phyloP scores from a whole-genome alignment of 2,329 filamentous ascomycete genomes.

The Monilinia fructigena region DNA sequence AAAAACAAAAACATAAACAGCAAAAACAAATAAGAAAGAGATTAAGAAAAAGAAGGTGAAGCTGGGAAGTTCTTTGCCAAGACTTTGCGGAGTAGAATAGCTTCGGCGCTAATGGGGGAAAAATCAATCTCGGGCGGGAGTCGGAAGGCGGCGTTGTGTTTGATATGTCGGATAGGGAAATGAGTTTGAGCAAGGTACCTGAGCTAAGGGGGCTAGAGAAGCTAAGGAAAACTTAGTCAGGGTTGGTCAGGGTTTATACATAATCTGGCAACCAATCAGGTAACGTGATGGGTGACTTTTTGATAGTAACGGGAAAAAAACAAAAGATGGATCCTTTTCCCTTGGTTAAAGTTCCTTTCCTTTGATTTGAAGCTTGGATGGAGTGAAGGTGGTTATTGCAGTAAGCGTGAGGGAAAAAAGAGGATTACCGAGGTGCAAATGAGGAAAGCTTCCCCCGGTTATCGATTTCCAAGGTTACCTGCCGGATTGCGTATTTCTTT shows the following conservation, averaged over 20 bases:
- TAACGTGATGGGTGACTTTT: neutral
- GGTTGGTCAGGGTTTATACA: too few species aligned
- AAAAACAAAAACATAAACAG: too few species aligned
- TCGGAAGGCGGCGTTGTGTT: constrained; percentile 10
- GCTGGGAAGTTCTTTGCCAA: neutral
- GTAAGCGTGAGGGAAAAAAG: too few species aligned
- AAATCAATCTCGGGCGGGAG: constrained; percentile 7
- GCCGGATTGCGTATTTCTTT: too few species aligned
- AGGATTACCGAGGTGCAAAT: too few species aligned
- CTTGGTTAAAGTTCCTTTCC: too few species aligned
- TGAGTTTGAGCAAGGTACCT: neutral
- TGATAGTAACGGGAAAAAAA: neutral
- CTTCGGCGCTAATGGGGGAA: neutral
- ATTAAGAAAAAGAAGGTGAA: too few species aligned
- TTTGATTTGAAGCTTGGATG: constrained; percentile 1
- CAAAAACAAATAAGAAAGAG: too few species aligned
- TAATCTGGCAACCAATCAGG: neutral
- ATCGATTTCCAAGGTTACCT: too few species aligned
- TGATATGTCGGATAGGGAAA: neutral
- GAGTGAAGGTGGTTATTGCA: neutral
- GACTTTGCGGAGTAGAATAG: neutral
- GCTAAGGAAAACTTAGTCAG: too few species aligned
- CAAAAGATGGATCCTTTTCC: too few species aligned
- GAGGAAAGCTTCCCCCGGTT: neutral
- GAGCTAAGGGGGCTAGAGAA: too few species aligned